Evolutionary conservation across 352 stramenopile species (phyloP).

Genomic region (Phytophthora capsici): DNA sequence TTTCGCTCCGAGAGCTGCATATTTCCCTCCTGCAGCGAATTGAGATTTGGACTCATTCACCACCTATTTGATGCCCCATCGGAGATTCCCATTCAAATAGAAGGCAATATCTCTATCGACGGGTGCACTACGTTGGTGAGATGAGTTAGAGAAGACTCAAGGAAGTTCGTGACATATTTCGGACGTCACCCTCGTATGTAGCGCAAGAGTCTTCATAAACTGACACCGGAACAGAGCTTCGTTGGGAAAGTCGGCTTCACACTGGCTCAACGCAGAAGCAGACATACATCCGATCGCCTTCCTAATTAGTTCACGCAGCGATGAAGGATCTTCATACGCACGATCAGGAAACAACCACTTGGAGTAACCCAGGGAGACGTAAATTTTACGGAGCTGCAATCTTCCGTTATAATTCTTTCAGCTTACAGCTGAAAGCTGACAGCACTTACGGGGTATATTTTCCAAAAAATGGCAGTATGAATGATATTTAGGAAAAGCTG

Average conservation of each 20-base stretch:
- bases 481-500: no score
- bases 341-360: conserved; percentile 9
- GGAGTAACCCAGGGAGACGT: conserved; percentile 9
- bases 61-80: conserved; percentile 9
- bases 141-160: no score
- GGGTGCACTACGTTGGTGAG: neutral
- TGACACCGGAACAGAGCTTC: conserved; percentile 25
- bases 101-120: conserved; percentile 7
- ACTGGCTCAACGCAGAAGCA: conserved; percentile 8
- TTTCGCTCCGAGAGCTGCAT: conserved; percentile 2
- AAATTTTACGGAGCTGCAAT: conserved; percentile 5
- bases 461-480: no score
- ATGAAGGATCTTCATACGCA: conserved; percentile 1
- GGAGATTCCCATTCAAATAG: conserved; percentile 13
- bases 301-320: conserved; percentile 20
- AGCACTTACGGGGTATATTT: no score
- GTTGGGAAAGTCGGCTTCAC: conserved; percentile 13
- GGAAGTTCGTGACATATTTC: conserved; percentile 19
- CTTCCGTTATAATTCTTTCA: conserved; percentile 11
- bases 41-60: conserved; percentile 7
- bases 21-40: conserved; percentile 7
- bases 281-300: conserved; percentile 25
- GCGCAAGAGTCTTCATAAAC: conserved; percentile 16
- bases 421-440: no score
- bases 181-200: neutral